Conservation (phyloP, 1,284 basidiomycete species). For the Cutaneotrichosporon sp. region DNA sequence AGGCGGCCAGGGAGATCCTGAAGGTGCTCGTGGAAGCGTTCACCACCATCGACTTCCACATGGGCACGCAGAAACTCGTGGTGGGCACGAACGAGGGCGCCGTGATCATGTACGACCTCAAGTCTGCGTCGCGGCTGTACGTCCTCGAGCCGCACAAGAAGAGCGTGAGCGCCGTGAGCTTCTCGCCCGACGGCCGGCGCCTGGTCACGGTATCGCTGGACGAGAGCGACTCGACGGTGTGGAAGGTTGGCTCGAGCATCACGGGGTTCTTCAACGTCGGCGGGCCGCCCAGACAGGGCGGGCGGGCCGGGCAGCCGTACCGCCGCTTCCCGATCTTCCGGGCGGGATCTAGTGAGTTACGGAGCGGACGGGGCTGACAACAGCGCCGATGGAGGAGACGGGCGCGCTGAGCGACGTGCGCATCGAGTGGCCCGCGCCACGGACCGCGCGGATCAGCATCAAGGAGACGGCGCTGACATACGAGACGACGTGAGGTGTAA, state of each 20-base stretch:
- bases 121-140: slow-evolving; percentile 91
- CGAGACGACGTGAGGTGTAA: slow-evolving; percentile 58
- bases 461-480: slow-evolving; percentile 79
- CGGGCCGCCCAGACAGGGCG: slow-evolving; percentile 82
- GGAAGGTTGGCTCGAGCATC: slow-evolving; percentile 86
- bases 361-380: not conserved
- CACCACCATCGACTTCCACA: slow-evolving; percentile 88
- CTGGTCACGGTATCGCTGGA: slow-evolving; percentile 84
- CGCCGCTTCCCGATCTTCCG: slow-evolving; percentile 73
- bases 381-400: slow-evolving; percentile 54
- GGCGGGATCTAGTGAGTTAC: slow-evolving; percentile 55
- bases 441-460: slow-evolving; percentile 78
- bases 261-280: slow-evolving; percentile 88
- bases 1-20: slow-evolving; percentile 90
- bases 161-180: slow-evolving; percentile 75
- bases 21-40: slow-evolving; percentile 91
- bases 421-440: slow-evolving; percentile 79
- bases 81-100: slow-evolving; percentile 94
- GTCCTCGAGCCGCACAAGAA: slow-evolving; percentile 89
- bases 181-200: slow-evolving; percentile 88
- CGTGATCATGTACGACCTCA: slow-evolving; percentile 93
- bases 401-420: slow-evolving; percentile 70
- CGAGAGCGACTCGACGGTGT: slow-evolving; percentile 77
- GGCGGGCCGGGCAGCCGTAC: slow-evolving; percentile 76
- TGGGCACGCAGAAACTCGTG: slow-evolving; percentile 77